These are phyloP conservation scores for Venturia aucupariae DNA, from an alignment of 2,329 filamentous ascomycete species.

Conservation along the genomic window DNA sequence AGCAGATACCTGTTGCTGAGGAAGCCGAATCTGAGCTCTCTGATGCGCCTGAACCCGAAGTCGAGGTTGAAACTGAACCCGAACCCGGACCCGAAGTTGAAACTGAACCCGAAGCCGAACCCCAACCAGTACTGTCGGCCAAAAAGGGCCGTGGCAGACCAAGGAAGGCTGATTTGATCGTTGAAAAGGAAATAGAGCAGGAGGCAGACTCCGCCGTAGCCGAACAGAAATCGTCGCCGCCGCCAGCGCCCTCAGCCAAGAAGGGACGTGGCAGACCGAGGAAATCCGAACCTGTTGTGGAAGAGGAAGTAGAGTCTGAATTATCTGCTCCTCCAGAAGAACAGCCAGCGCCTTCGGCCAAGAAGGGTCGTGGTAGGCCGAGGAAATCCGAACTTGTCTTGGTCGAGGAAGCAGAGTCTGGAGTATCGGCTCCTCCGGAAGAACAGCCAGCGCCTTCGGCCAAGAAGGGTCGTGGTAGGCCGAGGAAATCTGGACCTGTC, in stretches of 20 bases:
- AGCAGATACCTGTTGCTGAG: neutral
- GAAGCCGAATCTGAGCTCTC: neutral
- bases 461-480: no score
- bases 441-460: neutral
- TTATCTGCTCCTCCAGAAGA: no score
- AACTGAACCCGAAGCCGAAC: neutral
- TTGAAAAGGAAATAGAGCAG: neutral
- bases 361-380: no score
- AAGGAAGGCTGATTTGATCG: neutral
- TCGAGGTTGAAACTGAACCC: neutral
- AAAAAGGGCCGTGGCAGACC: constrained; percentile 7
- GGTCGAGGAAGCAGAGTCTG: no score
- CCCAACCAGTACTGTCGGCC: neutral
- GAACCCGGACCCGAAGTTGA: constrained; percentile 16
- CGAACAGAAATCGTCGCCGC: no score
- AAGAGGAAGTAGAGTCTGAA: neutral
- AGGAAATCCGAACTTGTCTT: no score
- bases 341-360: no score
- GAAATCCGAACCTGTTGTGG: neutral
- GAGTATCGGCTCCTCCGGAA: no score
- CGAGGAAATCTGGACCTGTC: no score
- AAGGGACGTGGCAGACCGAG: constrained; percentile 7
- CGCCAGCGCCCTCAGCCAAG: neutral
- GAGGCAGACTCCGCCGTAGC: no score
- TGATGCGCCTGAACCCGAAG: neutral